Base-by-base conservation (phyloP, 208 protist genomes). In the Leishmania turanica region DNA sequence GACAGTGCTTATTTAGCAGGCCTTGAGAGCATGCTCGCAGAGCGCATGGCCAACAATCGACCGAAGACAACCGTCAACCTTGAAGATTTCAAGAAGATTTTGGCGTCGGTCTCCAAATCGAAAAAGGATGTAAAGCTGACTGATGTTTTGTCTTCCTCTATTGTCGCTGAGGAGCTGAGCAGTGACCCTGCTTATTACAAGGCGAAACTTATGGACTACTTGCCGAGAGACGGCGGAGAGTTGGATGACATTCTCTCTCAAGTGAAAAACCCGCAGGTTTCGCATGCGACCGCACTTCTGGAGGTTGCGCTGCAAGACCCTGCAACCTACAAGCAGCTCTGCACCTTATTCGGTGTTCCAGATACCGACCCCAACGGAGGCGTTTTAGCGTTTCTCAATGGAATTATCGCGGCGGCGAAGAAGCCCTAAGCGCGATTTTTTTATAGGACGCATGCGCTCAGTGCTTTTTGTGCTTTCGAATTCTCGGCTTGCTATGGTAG, bases 231-330 rank as follows among this genome's bases (percentile, higher is more conserved):
- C 19, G 77, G 78, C 3, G 82, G 85, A 69, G 60, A 85, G 24
- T 80, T 83, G 24, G 74, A 78, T 11, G 86, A 91, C 54, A 77
- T 97, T 66, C 64, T 95, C 15, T 85, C 85, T 47, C 85, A 96
- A 56, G 85, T 97, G 1, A 88, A 91, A 68, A 94, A 92, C 76
- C 88, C 91, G 37, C 92, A 95, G 56, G 87, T 96, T 54, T 87
- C 74, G 1, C 72, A 87, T 24, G 85, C 91, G 17, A 89, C 87
- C 3, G 75, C 79, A 6, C 73, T 78, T 70, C 78, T 97, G 15
- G 84, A 90, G 45, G 77, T 66, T 51, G 86, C 83, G 15, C 84
- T 97, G 49, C 62, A 77, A 40, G 88, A 94, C 74, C 91, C 92
- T 13, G 40, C 73, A 34, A 88, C 86, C 7, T 96, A 90, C 81